Base-by-base conservation (phyloP, 257 asterid species). In the Oldenlandia corymbosa region DNA sequence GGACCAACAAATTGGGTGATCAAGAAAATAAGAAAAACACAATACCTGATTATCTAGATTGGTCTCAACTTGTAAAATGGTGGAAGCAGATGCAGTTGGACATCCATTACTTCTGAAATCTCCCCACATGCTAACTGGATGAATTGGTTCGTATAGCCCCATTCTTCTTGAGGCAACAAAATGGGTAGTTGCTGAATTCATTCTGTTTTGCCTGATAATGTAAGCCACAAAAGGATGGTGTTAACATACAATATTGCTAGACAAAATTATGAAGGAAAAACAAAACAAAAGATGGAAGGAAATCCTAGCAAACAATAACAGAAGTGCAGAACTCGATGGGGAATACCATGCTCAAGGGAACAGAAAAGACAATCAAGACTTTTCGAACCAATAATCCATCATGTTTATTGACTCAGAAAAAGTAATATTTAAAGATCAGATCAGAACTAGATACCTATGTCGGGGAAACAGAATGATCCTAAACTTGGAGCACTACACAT, bases 141-240 rank as follows among this genome's bases (percentile, higher is more conserved):
- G 91, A 49, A 81, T 71, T 1, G 94, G 85, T 32, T 91, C 96
- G 27, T 79, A 91, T 57, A 88, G 60, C 42, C 90, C 96, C 94
- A 91, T 88, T 70, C 93, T 77, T 55, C 90, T 76, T 5, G 93
- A 67, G 39, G 96, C 89, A 54, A 86, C 84, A 72, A 88, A 91
- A 45, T 84, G 89, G 0, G 89, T 80, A 10, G 91, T 76, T 39
- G 91, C 53, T 10, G 96, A 85, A 74, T 85, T 80, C 96, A 90
- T 92, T 69, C 30, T 71, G 65, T 53, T 53, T 66, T 24, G 12
- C 52, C 86, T 76, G 81, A 51, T 27, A 27, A 43, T 4, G 26
- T 12, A 67, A 28, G 41, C n/a, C n/a, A n/a, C n/a, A 76, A 60
- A 48, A 41, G 56, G 34, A 59, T 28, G 64, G 71, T 48, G 42